Conservation (phyloP, 2,329 filamentous ascomycete species). For the Xylaria hypoxylon region DNA sequence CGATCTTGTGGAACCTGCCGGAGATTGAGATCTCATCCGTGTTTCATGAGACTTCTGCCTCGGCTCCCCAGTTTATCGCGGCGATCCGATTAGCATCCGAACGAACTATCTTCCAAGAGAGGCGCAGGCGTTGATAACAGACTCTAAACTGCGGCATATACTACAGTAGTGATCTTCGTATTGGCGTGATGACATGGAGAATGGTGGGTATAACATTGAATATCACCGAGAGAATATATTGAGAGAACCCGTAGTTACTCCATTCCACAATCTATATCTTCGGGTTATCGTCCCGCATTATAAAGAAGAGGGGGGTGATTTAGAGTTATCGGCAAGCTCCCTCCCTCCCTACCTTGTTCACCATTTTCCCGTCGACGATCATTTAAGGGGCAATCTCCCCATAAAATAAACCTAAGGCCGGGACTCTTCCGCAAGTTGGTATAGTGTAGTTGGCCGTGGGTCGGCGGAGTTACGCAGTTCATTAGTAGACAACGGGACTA, state of each 20-base stretch:
- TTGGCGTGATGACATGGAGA: not conserved
- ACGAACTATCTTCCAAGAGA: not conserved
- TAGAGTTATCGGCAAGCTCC: constrained; percentile 15
- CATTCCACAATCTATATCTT: not conserved
- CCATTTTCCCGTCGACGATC: constrained; percentile 4
- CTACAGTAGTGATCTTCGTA: not conserved
- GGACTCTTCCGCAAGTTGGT: constrained; percentile 3
- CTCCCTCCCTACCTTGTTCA: not conserved
- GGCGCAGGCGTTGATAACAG: not conserved
- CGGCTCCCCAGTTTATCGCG: not conserved
- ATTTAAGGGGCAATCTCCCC: constrained; percentile 5
- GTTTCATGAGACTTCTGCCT: not conserved
- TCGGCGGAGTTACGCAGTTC: no score
- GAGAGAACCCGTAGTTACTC: not conserved
- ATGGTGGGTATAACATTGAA: not conserved
- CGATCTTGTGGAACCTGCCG: constrained; percentile 15
- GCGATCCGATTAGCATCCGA: no score
- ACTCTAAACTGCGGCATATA: not conserved
- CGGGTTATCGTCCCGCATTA: constrained; percentile 14
- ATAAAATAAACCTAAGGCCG: constrained; percentile 6
- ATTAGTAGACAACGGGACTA: no score
- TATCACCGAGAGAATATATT: constrained; percentile 3
- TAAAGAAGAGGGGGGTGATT: constrained; percentile 1
- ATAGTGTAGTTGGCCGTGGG: not conserved
- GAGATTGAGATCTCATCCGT: constrained; percentile 11